Conservation (phyloP, 2,329 filamentous ascomycete species). For the Colletotrichum destructivum region DNA sequence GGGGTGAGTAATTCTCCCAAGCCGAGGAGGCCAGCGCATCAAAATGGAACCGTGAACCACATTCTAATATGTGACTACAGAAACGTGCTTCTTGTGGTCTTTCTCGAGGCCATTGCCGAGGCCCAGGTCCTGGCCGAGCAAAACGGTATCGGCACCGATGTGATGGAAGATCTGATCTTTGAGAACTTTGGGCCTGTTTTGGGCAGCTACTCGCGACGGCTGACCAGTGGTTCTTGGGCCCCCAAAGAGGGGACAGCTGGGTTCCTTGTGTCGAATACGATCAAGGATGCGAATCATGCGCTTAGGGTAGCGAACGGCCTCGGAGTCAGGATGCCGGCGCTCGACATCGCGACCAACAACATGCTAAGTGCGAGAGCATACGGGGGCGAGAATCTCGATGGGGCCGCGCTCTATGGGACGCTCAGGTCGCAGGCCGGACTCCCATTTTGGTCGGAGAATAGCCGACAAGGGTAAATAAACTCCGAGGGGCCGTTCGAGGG, state of each 20-base stretch:
- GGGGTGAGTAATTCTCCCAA: conserved; percentile 50
- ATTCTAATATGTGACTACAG: conserved; percentile 44
- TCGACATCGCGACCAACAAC: conserved; percentile 46
- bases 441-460: conserved; percentile 57
- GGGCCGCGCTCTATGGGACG: conserved; percentile 66
- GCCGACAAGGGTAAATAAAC: neutral
- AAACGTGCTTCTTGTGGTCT: conserved; percentile 63
- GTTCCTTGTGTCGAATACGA: conserved; percentile 64
- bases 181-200: conserved; percentile 56
- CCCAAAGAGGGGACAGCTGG: conserved; percentile 54
- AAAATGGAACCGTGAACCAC: neutral
- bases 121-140: conserved; percentile 66
- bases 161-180: conserved; percentile 60
- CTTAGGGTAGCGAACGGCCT: conserved; percentile 58
- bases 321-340: conserved; percentile 57
- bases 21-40: neutral
- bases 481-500: neutral
- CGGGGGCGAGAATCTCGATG: conserved; percentile 52
- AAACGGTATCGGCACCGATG: conserved; percentile 55
- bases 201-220: conserved; percentile 54
- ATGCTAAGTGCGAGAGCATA: conserved; percentile 27
- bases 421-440: conserved; percentile 60
- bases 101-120: conserved; percentile 64
- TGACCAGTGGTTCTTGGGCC: conserved; percentile 58
- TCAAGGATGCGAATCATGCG: conserved; percentile 68